Percentiles rank a stretch among this genome's conserved stretches.
Evolutionary conservation across 1,284 basidiomycete species (phyloP).

Genomic region (Fomitopsis betulina): DNA sequence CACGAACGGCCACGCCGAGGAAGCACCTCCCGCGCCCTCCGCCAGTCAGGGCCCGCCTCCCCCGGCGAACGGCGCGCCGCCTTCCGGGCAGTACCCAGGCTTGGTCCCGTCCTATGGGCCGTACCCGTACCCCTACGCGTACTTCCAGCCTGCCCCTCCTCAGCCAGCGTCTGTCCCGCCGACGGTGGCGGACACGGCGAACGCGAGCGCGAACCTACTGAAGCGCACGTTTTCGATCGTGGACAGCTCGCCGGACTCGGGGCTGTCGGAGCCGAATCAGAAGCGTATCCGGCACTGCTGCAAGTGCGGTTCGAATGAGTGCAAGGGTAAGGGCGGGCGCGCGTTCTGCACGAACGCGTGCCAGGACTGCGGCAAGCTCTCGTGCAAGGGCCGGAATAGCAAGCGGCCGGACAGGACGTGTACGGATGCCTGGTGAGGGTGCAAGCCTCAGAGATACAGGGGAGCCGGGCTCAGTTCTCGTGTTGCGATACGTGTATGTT

Average conservation of each 20-base stretch:
- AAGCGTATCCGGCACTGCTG: constrained; percentile 52
- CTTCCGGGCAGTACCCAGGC: constrained; percentile 12
- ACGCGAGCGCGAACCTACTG: constrained; percentile 13
- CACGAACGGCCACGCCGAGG: constrained; percentile 11
- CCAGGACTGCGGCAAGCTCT: constrained; percentile 70
- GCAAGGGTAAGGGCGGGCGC: constrained; percentile 73
- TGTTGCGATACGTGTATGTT: no score
- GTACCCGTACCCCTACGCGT: constrained; percentile 25
- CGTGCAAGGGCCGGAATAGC: constrained; percentile 69
- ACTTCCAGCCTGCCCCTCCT: constrained; percentile 22
- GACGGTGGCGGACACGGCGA: constrained; percentile 1
- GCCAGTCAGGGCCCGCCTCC: constrained; percentile 1
- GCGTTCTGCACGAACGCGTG: constrained; percentile 64
- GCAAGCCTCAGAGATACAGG: no score
- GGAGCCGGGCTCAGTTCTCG: no score
- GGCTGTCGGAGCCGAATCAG: constrained; percentile 22
- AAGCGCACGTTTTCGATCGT: constrained; percentile 28
- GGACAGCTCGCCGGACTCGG: constrained; percentile 20
- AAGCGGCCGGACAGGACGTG: constrained; percentile 69
- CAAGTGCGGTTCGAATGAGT: constrained; percentile 71
- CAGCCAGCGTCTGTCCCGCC: constrained; percentile 14
- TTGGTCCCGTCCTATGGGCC: constrained; percentile 26
- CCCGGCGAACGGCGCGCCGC: constrained; percentile 5
- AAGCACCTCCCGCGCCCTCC: constrained; percentile 2
- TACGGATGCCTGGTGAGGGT: constrained; percentile 48